These are phyloP conservation scores for Myrmaecium sp. DNA, from an alignment of 2,329 filamentous ascomycete genomes.

Conservation along the genomic window DNA sequence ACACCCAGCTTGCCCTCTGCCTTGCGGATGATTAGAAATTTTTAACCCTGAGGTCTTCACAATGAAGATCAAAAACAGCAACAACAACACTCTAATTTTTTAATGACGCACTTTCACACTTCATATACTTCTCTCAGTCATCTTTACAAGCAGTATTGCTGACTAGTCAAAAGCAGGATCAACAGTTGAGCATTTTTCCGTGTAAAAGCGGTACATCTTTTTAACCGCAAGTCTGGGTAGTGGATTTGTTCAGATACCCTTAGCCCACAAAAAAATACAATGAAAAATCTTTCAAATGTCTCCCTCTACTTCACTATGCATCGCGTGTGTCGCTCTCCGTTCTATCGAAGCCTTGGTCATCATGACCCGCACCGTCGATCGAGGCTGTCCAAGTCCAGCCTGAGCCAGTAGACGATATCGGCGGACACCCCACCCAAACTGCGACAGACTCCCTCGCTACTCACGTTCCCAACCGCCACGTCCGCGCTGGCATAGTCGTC, in stretches of 20 bases:
- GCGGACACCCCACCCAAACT: constrained; percentile 39
- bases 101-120: constrained; percentile 32
- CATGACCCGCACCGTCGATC: no score
- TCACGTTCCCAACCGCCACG: constrained; percentile 42
- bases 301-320: no score
- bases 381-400: constrained; percentile 23
- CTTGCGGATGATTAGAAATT: constrained; percentile 43
- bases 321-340: no score
- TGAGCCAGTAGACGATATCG: constrained; percentile 44
- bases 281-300: no score
- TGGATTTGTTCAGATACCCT: no score
- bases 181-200: no score
- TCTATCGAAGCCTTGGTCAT: no score
- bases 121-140: background rate
- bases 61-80: constrained; percentile 43
- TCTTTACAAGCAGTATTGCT: no score
- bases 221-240: no score
- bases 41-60: constrained; percentile 46
- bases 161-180: no score
- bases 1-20: constrained; percentile 1
- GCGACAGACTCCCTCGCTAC: constrained; percentile 45
- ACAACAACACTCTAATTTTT: constrained; percentile 63
- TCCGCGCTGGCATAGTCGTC: constrained; percentile 45
- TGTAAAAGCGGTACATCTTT: no score
- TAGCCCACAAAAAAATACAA: no score